Evolutionary conservation across 305 asterid genomes (phyloP).

Genomic region (Solanum hybrid): DNA sequence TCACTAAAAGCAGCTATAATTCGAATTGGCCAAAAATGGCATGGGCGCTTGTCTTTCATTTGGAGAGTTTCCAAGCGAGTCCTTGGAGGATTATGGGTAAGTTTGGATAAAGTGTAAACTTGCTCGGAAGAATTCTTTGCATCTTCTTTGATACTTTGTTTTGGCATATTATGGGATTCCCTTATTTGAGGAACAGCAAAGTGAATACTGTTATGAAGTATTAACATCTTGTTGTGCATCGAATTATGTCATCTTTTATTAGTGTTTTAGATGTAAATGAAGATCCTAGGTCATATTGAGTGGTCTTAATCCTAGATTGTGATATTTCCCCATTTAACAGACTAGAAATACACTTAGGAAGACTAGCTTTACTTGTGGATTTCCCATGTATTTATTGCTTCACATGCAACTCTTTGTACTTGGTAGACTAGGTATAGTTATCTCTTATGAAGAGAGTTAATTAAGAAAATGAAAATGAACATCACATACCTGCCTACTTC

Average conservation of each 20-base stretch:
- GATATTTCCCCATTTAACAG: neutral
- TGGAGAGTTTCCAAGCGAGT: conserved; percentile 66
- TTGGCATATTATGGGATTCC: neutral
- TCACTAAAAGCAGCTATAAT: conserved; percentile 69
- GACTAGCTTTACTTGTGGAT: neutral
- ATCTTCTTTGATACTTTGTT: neutral
- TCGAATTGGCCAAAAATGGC: conserved; percentile 75
- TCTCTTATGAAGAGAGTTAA: neutral
- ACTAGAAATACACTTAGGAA: neutral
- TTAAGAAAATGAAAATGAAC: neutral
- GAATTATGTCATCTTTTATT: neutral
- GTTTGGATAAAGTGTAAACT: conserved; percentile 12
- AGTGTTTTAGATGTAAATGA: neutral
- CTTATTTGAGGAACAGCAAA: neutral
- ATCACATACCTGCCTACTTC: neutral
- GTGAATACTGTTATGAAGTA: neutral
- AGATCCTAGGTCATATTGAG: neutral
- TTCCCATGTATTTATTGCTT: neutral
- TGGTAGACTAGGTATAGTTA: neutral
- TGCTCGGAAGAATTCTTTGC: neutral
- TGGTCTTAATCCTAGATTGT: neutral
- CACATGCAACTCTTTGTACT: neutral
- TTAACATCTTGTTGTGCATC: neutral
- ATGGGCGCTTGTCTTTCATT: conserved; percentile 67
- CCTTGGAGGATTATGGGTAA: conserved; percentile 93